Percentiles rank a stretch among this genome's conserved stretches.
phyloP scores from a whole-genome alignment of 2,329 filamentous ascomycete genomes.

The Mollisiaceae sp. region DNA sequence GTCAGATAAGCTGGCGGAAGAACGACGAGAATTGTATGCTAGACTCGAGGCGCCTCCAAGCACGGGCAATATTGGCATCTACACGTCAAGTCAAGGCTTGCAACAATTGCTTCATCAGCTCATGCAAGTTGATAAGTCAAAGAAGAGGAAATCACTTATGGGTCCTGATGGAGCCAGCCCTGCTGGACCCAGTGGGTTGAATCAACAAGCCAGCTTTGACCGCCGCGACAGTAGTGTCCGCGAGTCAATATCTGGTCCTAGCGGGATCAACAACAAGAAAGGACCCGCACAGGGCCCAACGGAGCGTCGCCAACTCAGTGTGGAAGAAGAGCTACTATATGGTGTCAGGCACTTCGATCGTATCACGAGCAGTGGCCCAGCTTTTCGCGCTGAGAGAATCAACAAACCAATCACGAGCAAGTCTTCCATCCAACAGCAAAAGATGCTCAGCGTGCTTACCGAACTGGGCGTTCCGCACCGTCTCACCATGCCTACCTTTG shows the following conservation, averaged over 20 bases:
- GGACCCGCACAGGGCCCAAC: slow-evolving; percentile 44
- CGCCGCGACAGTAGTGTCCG: slow-evolving; percentile 44
- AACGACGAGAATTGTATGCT: slow-evolving; percentile 84
- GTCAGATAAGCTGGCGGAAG: slow-evolving; percentile 84
- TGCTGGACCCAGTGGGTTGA: slow-evolving; percentile 42
- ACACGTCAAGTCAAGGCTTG: slow-evolving; percentile 81
- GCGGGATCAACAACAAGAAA: slow-evolving; percentile 45
- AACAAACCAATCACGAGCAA: slow-evolving; percentile 81
- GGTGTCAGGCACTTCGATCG: slow-evolving; percentile 88
- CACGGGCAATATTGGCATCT: slow-evolving; percentile 71
- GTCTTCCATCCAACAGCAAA: slow-evolving; percentile 74
- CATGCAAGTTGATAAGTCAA: slow-evolving; percentile 81
- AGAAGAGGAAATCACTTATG: slow-evolving; percentile 75
- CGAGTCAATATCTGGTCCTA: slow-evolving; percentile 41
- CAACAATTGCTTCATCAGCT: slow-evolving; percentile 82
- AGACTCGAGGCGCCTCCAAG: slow-evolving; percentile 82
- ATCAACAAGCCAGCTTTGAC: slow-evolving; percentile 45
- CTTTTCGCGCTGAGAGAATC: slow-evolving; percentile 85
- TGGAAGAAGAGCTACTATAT: slow-evolving; percentile 78
- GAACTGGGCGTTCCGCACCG: slow-evolving; percentile 74
- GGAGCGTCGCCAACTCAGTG: slow-evolving; percentile 72
- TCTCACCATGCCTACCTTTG: slow-evolving; percentile 75
- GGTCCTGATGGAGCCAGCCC: slow-evolving; percentile 60
- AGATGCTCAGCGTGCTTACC: slow-evolving; percentile 73
- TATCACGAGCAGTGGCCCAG: slow-evolving; percentile 76